A percentile compares a stretch with the other conserved stretches of the same genome.
Conservation (phyloP, 345 rosid species). For the Angophora floribunda region DNA sequence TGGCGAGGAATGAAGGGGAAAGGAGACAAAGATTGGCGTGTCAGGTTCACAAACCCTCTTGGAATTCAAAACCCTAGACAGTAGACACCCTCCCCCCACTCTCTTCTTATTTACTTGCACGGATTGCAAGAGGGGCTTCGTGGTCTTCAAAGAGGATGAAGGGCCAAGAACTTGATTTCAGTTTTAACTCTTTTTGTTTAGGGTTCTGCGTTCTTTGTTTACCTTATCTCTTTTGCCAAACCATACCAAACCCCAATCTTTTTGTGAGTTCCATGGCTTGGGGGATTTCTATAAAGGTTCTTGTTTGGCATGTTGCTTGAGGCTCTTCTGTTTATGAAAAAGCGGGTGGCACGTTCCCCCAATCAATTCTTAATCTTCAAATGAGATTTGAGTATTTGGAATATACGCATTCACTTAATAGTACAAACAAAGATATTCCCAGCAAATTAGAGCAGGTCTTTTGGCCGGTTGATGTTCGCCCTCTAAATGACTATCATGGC, state of each 20-base stretch:
- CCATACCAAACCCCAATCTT: neutral
- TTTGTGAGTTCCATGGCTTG: neutral
- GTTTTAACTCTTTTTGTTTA: neutral
- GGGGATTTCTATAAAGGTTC: neutral
- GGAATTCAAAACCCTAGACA: neutral
- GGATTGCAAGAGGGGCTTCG: neutral
- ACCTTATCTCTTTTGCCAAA: neutral
- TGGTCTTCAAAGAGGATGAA: neutral
- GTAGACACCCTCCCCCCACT: neutral
- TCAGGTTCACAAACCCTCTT: neutral
- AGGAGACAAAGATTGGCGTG: slow-evolving; percentile 3
- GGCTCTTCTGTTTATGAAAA: neutral
- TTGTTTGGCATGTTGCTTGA: neutral
- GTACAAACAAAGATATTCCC: neutral
- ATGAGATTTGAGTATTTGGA: neutral
- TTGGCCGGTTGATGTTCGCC: neutral
- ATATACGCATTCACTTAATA: neutral
- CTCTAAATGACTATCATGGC: neutral
- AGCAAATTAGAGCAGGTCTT: neutral
- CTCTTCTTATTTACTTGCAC: neutral
- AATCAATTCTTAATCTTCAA: neutral
- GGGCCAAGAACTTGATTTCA: neutral
- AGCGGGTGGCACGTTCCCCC: neutral
- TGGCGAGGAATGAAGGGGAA: neutral
- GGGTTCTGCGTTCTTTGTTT: neutral